Conservation (phyloP, 441 rosid genomes). For the Pelargonium fulgidum region DNA sequence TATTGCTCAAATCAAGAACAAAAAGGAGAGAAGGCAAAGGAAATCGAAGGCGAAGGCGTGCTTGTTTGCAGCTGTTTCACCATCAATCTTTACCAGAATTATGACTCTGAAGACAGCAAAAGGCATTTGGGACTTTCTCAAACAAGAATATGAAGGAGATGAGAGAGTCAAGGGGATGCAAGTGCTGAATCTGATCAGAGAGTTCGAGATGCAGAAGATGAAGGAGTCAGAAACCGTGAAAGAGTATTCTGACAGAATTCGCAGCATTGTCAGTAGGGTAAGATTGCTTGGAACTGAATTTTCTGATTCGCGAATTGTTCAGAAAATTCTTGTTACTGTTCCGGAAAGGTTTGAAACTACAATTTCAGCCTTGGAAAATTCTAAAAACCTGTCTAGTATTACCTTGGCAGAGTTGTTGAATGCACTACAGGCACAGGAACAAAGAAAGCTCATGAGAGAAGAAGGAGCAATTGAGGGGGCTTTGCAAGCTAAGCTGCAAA, state of each 20-base stretch:
- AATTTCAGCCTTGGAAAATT: background rate
- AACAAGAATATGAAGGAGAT: too few species aligned
- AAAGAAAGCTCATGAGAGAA: background rate
- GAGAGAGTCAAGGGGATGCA: too few species aligned
- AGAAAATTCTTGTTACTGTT: background rate
- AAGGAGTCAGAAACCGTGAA: slow-evolving; percentile 10
- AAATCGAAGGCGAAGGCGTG: too few species aligned
- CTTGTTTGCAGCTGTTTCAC: too few species aligned
- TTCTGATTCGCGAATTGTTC: too few species aligned
- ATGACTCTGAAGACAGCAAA: too few species aligned
- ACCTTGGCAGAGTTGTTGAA: slow-evolving; percentile 7
- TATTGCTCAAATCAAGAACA: too few species aligned
- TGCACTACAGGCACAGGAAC: slow-evolving; percentile 15
- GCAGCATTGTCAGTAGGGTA: background rate
- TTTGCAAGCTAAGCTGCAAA: background rate
- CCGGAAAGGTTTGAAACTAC: background rate
- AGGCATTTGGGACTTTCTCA: too few species aligned
- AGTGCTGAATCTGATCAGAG: slow-evolving; percentile 3
- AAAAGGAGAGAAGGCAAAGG: too few species aligned
- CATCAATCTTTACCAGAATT: too few species aligned
- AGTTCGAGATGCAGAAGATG: slow-evolving; percentile 14
- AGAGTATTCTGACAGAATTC: slow-evolving; percentile 11
- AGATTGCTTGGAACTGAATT: background rate
- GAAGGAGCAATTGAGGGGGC: background rate
- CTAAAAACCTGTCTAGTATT: slow-evolving; percentile 6